phyloP scores from a whole-genome alignment of 352 stramenopile genomes.

The Phytophthora pluvialis region DNA sequence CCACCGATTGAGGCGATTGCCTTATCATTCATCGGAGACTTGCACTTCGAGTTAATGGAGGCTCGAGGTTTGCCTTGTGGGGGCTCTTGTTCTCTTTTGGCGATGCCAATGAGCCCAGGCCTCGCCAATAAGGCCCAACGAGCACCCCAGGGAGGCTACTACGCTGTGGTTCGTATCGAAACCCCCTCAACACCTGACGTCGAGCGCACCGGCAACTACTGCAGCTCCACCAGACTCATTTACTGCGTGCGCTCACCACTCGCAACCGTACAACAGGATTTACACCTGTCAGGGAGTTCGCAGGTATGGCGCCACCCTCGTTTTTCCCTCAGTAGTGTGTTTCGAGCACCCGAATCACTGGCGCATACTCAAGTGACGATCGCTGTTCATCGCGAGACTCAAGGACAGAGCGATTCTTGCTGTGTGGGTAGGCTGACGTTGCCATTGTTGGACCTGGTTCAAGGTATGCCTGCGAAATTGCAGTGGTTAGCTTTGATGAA shows the following conservation, averaged over 20 bases:
- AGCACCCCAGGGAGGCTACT: constrained; percentile 19
- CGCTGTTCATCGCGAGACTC: constrained; percentile 51
- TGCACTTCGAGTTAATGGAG: constrained; percentile 69
- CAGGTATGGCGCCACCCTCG: constrained; percentile 54
- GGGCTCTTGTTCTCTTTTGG: neutral
- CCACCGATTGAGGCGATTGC: constrained; percentile 29
- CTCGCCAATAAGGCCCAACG: neutral
- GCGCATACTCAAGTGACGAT: constrained; percentile 49
- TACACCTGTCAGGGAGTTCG: constrained; percentile 52
- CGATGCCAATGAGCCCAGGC: neutral
- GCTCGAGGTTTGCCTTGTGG: constrained; percentile 32
- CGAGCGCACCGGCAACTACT: neutral
- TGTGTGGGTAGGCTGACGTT: constrained; percentile 39
- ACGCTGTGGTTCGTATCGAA: constrained; percentile 36
- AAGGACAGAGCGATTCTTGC: constrained; percentile 32
- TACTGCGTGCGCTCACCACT: constrained; percentile 54
- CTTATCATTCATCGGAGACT: constrained; percentile 59
- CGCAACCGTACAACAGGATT: constrained; percentile 54
- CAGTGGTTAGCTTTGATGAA: constrained; percentile 56
- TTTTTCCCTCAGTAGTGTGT: constrained; percentile 43
- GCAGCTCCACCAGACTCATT: constrained; percentile 29
- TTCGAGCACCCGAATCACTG: constrained; percentile 58
- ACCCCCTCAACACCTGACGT: constrained; percentile 30
- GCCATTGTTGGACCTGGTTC: constrained; percentile 57
- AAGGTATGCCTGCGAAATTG: constrained; percentile 65